Conservation (phyloP, 2,329 filamentous ascomycete genomes). For the Colletotrichum horii region DNA sequence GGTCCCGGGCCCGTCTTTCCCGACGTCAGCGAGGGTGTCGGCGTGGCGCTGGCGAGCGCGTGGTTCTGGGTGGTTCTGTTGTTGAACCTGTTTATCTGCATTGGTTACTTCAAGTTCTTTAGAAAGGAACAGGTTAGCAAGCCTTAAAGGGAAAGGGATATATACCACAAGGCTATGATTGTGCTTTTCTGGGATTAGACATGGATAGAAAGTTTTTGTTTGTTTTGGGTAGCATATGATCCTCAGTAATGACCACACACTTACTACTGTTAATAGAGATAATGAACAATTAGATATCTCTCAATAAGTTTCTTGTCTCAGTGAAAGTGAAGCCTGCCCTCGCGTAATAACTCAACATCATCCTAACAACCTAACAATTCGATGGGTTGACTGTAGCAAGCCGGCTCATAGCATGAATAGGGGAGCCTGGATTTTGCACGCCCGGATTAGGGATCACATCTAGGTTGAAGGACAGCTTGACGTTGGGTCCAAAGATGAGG, state of each 20-base stretch:
- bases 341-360: not conserved
- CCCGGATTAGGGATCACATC: not conserved
- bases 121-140: conserved; percentile 63
- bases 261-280: conserved; percentile 16
- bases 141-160: conserved; percentile 36
- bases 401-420: not conserved
- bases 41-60: conserved; percentile 49
- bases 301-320: not conserved
- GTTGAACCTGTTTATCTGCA: conserved; percentile 62
- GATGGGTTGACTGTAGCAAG: not conserved
- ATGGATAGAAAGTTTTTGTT: not conserved
- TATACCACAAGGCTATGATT: conserved; percentile 7
- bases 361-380: not conserved
- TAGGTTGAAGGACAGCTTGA: not conserved
- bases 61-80: conserved; percentile 68
- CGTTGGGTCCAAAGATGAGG: not conserved
- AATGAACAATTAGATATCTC: conserved; percentile 11
- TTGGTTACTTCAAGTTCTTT: conserved; percentile 62
- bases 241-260: conserved; percentile 13
- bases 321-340: not conserved
- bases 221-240: conserved; percentile 14
- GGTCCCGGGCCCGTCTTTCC: conserved; percentile 69
- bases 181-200: not conserved
- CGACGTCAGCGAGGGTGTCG: conserved; percentile 56
- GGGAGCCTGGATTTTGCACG: not conserved